A percentile compares a stretch with the other conserved stretches of the same genome.
phyloP scores from a whole-genome alignment of 306 rosid genomes.

The Astragalus membranaceus region DNA sequence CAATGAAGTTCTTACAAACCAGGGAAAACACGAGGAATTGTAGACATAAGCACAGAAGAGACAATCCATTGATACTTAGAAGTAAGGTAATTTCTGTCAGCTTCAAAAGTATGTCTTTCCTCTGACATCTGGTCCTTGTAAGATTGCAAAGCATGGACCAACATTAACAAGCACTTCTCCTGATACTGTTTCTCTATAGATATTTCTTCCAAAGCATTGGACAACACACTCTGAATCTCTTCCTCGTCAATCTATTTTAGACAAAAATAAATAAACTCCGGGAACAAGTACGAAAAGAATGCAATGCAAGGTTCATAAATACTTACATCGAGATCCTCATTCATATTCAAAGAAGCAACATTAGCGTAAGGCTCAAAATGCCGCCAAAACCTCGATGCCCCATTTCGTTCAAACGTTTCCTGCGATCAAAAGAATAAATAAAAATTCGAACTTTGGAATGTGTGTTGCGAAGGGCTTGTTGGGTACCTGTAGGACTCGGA shows the following conservation, averaged over 20 bases:
- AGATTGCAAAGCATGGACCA: constrained; percentile 73
- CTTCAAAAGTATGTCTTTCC: constrained; percentile 37
- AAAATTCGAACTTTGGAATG: not conserved
- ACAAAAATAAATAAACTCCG: not conserved
- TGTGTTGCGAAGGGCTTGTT: not conserved
- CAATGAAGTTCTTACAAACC: constrained; percentile 37
- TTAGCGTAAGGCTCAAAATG: constrained; percentile 55
- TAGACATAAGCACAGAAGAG: constrained; percentile 80
- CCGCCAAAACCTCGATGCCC: constrained; percentile 73
- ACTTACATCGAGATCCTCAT: constrained; percentile 40
- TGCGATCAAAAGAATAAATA: constrained; percentile 9
- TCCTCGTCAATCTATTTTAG: constrained; percentile 44
- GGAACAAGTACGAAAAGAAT: not conserved
- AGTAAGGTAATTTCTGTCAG: constrained; percentile 44
- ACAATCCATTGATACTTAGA: constrained; percentile 64
- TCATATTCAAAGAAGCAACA: constrained; percentile 24
- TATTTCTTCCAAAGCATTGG: constrained; percentile 72
- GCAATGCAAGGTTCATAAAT: not conserved
- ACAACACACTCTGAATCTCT: constrained; percentile 58
- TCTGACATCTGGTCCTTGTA: constrained; percentile 39
- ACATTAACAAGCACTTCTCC: constrained; percentile 64
- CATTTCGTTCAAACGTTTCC: constrained; percentile 70
- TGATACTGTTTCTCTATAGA: constrained; percentile 70
- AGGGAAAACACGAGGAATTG: constrained; percentile 77
- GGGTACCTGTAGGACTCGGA: constrained; percentile 61